Evolutionary conservation across 1,284 basidiomycete species (phyloP), one percentile per base, ranked within the genome.

Genomic region (Ceratobasidium sp.): DNA sequence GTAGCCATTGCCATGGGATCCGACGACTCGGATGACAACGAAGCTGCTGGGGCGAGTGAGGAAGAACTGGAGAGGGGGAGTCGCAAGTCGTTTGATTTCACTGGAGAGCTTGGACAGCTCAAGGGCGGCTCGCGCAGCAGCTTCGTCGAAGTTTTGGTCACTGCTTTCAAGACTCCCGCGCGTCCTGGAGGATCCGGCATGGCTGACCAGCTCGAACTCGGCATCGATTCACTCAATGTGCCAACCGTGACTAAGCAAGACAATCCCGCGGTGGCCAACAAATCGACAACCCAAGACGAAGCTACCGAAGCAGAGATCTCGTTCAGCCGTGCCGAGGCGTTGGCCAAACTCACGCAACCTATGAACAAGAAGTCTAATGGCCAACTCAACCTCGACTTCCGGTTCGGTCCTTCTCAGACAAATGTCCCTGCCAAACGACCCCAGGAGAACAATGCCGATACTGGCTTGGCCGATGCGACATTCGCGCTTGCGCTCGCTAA

Each of bases 71-170:
- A 91, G 68, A 88, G 90, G 77, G 93, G 92, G 0, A 92, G 91
- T 11, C 69, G 69, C 83, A 90, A 89, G 80, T 93, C 91, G 0
- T 96, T 96, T 79, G 94, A 96, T 82, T 96, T 96, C 81, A 95
- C 94, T 0, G 91, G 89, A 29, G 95, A 95, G 82, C 85, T 94
- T 66, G 86, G 88, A 81, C 89, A 86, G 78, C 87, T 96, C 57
- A 89, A 91, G 80, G 91, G 92, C 34, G 90, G 82, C 1, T 90
- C 90, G 0, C 84, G 93, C 3, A 85, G 84, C 6, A 95, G 93
- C 82, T 96, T 96, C 81, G 90, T 96, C 2, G 93, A 94, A 82
- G 91, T 94, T 82, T 84, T 94, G 11, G 93, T 94, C 83, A 90
- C 87, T 66, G 92, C 92, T 0, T 94, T 94, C 85, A 87, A 88